These are phyloP conservation scores for Jackrogersella minutella DNA, from an alignment of 495 filamentous ascomycete species.

Conservation along the genomic window DNA sequence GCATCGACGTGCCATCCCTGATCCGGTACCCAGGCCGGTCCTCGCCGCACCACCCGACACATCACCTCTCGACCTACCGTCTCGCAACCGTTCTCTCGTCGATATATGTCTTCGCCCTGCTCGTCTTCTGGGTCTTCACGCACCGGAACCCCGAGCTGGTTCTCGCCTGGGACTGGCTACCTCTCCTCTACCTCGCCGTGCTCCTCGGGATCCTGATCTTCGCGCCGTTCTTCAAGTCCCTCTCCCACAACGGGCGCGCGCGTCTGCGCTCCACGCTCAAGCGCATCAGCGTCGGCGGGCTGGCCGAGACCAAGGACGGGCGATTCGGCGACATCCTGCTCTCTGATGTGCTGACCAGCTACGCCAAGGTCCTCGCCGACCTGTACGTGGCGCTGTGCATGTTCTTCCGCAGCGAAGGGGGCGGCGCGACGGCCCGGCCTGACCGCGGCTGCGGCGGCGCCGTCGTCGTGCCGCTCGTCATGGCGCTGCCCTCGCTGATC, in stretches of 20 bases:
- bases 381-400: slow-evolving; percentile 89
- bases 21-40: slow-evolving; percentile 79
- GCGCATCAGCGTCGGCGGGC: slow-evolving; percentile 76
- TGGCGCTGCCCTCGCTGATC: slow-evolving; percentile 82
- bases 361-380: slow-evolving; percentile 89
- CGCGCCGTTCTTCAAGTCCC: slow-evolving; percentile 62
- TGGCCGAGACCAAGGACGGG: slow-evolving; percentile 81
- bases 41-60: slow-evolving; percentile 69
- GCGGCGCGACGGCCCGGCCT: slow-evolving; percentile 79
- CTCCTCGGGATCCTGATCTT: slow-evolving; percentile 74
- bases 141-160: slow-evolving; percentile 71
- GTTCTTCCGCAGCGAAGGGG: slow-evolving; percentile 69
- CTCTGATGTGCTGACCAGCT: slow-evolving; percentile 94
- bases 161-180: slow-evolving; percentile 78
- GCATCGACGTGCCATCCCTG: slow-evolving; percentile 82
- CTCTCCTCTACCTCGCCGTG: slow-evolving; percentile 77
- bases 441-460: slow-evolving; percentile 80
- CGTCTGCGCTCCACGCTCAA: slow-evolving; percentile 75
- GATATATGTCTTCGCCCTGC: slow-evolving; percentile 71
- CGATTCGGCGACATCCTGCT: slow-evolving; percentile 94
- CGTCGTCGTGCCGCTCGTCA: slow-evolving; percentile 78
- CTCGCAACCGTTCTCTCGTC: slow-evolving; percentile 77
- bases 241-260: slow-evolving; percentile 75
- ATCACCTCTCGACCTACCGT: slow-evolving; percentile 83
- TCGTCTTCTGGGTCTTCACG: slow-evolving; percentile 84